A percentile compares a stretch with the other conserved stretches of the same genome.
These are phyloP conservation scores for Flaveria trinervia DNA, from an alignment of 129 eudicot genomes.

Conservation along the genomic window DNA sequence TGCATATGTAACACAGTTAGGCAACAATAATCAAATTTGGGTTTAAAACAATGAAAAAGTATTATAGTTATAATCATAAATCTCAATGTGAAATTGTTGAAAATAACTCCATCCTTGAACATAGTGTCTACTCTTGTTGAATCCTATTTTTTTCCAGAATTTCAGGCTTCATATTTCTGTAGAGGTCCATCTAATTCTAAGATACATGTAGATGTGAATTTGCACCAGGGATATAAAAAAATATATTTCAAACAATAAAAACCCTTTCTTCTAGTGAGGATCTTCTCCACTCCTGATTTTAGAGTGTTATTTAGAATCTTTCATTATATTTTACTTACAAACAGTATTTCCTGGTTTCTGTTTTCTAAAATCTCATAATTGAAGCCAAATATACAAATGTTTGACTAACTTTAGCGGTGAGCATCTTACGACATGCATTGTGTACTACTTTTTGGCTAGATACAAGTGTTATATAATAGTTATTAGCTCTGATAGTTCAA, in stretches of 20 bases:
- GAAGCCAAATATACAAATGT: not conserved
- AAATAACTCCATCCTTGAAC: not conserved
- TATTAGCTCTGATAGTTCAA: not conserved
- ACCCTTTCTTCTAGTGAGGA: not conserved
- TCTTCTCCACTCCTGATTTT: not conserved
- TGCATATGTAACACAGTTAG: not conserved
- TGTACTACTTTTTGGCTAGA: not conserved
- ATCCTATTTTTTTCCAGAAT: not conserved
- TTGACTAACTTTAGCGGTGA: not conserved
- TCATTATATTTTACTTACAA: not conserved
- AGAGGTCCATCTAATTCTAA: not conserved
- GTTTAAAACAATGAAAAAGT: not conserved
- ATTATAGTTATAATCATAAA: not conserved
- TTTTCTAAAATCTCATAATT: not conserved
- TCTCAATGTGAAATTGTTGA: slow-evolving; percentile 1
- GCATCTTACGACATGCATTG: not conserved
- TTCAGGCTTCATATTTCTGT: not conserved
- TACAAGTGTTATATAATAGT: not conserved
- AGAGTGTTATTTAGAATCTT: too few species aligned
- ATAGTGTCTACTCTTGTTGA: not conserved
- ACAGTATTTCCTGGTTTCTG: not conserved
- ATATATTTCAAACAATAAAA: not conserved
- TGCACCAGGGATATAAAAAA: not conserved
- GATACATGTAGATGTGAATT: not conserved
- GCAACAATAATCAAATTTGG: not conserved